phyloP scores from a whole-genome alignment of 768 basidiomycete genomes.

The Mycena polygramma region DNA sequence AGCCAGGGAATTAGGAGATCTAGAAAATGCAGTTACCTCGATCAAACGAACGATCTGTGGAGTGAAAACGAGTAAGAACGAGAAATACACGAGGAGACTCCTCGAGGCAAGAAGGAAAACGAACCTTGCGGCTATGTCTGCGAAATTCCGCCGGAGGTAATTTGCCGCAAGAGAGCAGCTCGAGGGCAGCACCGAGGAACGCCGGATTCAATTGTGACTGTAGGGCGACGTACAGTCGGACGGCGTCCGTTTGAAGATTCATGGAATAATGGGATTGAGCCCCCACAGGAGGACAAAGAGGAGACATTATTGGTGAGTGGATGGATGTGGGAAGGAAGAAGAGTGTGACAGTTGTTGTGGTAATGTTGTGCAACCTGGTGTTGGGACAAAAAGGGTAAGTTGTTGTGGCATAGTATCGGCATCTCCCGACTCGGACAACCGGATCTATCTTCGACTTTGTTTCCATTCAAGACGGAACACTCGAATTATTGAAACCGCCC shows the following conservation, averaged over 20 bases:
- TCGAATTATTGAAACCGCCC: too few relatives aligned
- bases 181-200: conserved; percentile 22
- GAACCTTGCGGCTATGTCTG: conserved; percentile 29
- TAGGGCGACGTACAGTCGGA: conserved; percentile 31
- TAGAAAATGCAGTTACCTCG: conserved; percentile 18
- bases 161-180: conserved; percentile 26
- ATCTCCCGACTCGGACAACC: conserved; percentile 3
- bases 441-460: not conserved
- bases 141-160: conserved; percentile 21
- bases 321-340: conserved; percentile 27
- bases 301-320: conserved; percentile 14
- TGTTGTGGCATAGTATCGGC: conserved; percentile 14
- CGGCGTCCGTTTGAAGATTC: conserved; percentile 20
- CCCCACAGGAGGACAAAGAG: not conserved
- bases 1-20: conserved; percentile 1
- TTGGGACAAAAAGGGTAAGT: conserved; percentile 15
- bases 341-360: conserved; percentile 26
- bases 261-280: not conserved
- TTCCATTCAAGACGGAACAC: not conserved
- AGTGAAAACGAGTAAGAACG: conserved; percentile 15
- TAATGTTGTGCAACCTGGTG: conserved; percentile 21
- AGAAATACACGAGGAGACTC: not conserved
- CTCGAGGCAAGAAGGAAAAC: not conserved
- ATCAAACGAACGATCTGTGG: conserved; percentile 32
- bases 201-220: conserved; percentile 21